These are phyloP conservation scores for Scedosporium dehoogii DNA, from an alignment of 2,329 filamentous ascomycete genomes.

Conservation along the genomic window DNA sequence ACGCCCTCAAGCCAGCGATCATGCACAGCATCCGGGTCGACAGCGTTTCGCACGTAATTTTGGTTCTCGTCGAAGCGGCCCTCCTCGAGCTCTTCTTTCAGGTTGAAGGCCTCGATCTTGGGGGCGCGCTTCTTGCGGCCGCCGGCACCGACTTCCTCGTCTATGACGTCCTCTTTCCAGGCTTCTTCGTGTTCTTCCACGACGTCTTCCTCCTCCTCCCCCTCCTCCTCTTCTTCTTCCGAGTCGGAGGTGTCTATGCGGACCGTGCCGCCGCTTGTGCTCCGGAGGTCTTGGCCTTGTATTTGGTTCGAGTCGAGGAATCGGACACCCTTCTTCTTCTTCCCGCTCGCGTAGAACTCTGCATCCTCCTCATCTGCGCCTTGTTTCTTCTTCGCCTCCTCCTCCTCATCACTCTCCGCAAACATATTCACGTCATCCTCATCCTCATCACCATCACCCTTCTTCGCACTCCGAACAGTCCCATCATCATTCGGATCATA, in stretches of 20 bases:
- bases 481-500: conserved; percentile 37
- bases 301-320: conserved; percentile 57
- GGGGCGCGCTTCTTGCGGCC: conserved; percentile 89
- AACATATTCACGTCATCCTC: conserved; percentile 80
- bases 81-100: conserved; percentile 82
- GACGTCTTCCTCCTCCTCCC: conserved; percentile 59
- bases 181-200: conserved; percentile 61
- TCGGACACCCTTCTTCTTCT: conserved; percentile 52
- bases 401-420: conserved; percentile 30
- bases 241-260: conserved; percentile 31
- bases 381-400: conserved; percentile 12
- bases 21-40: conserved; percentile 80
- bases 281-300: conserved; percentile 65
- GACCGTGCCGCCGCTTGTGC: conserved; percentile 65
- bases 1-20: conserved; percentile 89
- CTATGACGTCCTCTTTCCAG: conserved; percentile 64
- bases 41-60: conserved; percentile 84
- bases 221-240: conserved; percentile 53
- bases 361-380: conserved; percentile 9
- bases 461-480: conserved; percentile 21
- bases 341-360: conserved; percentile 30
- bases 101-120: conserved; percentile 92
- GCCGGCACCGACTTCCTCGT: conserved; percentile 83
- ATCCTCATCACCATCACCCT: conserved; percentile 30
- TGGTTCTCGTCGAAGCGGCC: conserved; percentile 84